Base-by-base conservation (phyloP, 164 flowering plant genomes). In the Dillenia suffruticosa region DNA sequence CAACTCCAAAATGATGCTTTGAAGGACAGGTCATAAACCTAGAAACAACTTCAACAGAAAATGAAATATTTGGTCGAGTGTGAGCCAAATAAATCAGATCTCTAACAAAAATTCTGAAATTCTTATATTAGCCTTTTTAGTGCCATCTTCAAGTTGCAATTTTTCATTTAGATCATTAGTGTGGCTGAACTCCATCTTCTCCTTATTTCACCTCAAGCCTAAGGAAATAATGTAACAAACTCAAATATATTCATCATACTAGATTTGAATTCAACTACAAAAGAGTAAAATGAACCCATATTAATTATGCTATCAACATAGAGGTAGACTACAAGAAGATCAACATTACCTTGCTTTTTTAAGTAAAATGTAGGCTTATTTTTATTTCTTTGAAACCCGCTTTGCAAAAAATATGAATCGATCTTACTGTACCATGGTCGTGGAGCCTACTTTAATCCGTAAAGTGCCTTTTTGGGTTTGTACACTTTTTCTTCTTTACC, bases 401-500 rank as follows among this genome's bases (percentile, higher is more conserved):
- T 61, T 17, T 51, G 56, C 4, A 9, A 5, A 51, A 61, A 61
- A 51, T 32, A 61, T 7, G 32, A 13, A 61, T 61, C 56, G 9
- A 51, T 51, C 17, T 61, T 61, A n/a, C 12, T 17, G 40, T 61
- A 46, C 63, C 63, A 61, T 22, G 55, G 54, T 12, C 55, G 16
- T 10, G 55, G 55, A 10, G 56, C 56, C 44, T 61, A 47, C 12
- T 61, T 9, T 46, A 61, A 51, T 24, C 3, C 56, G 17, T 61
- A 61, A 9, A 61, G 56, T 26, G 56, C 64, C 47, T 61, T 61
- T 50, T 51, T 4, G 7, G 50, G 12, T 2, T 51, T 32, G 44
- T 50, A 61, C 0, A 61, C 64, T n/a, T 61, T 61, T 19, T 40
- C 13, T 17, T 61, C 22, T 19, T 19, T 19, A 1, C 22, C 22